Evolutionary conservation across 2,329 filamentous ascomycete genomes (phyloP), one percentile per base, ranked within the genome.

Genomic region (Epichloe hybrida): DNA sequence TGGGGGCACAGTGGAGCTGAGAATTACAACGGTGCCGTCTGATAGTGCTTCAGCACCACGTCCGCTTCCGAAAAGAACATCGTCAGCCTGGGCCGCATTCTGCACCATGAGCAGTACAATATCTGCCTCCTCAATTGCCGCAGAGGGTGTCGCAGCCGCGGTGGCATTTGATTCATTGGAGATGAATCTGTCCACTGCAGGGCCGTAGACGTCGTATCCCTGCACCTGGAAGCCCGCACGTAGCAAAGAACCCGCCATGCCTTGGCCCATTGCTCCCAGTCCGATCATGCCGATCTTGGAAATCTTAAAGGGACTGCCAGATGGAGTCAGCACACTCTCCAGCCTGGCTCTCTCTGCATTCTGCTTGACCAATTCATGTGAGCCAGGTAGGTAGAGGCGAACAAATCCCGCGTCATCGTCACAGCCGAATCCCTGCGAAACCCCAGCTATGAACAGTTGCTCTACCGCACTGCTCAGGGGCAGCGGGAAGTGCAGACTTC

Each of bases 191-290:
- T 64, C 58, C 5, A 68, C 48, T 3, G 65, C 59, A 2, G 58
- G 55, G 5, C 49, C 51, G 20, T 58, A 62, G 12, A 66, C 54
- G 51, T 69, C 66, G 51, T 63, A 69, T 7, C 62, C 65, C 3
- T 58, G 58, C 2, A 69, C 64, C 1, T 55, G 36, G 40, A 63
- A 67, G 3, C 64, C 62, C 3, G 62, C 60, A 6, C 59, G 57
- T 0, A 68, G 47, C 7, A 68, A 59, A 1, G 65, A 66, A 1
- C 59, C 51, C 1, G 66, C 66, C 62, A 69, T 69, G 27, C 66
- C 65, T 34, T 63, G 61, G 5, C 66, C 66, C 66, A 69, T 69
- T 1, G 66, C 66, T 0, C 66, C 66, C 8, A 69, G 52, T 1
- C 66, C 66, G 20, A 68, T 61, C 51, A 69, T 61, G 12, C 62